Percentiles rank a stretch among this genome's conserved stretches.
Evolutionary conservation across 345 rosid species (phyloP).

Genomic region (Pugionium dolabratum): DNA sequence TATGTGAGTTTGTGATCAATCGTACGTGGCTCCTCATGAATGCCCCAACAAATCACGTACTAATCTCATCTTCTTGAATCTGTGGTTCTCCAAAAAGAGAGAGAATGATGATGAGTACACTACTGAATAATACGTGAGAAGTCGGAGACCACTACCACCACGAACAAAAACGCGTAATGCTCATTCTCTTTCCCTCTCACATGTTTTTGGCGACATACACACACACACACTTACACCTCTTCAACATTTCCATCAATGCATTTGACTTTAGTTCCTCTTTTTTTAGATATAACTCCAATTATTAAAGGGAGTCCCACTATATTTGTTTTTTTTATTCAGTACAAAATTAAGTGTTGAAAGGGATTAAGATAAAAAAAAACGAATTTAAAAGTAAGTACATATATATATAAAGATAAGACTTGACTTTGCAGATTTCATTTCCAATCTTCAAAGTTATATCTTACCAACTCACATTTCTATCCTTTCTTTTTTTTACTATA

Average conservation of each 20-base stretch:
- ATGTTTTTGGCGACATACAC: too few relatives aligned
- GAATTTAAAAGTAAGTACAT: too few relatives aligned
- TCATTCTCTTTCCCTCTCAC: constrained; percentile 3
- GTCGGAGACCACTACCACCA: constrained; percentile 15
- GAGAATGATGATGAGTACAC: constrained; percentile 1
- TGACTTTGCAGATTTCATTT: constrained; percentile 38
- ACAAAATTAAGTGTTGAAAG: not conserved
- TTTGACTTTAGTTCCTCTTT: constrained; percentile 1
- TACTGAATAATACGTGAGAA: constrained; percentile 10
- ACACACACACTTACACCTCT: not conserved
- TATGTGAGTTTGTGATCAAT: constrained; percentile 4
- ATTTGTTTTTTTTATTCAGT: not conserved
- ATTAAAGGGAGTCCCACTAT: not conserved
- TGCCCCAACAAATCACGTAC: not conserved
- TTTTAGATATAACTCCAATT: not conserved
- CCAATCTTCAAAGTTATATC: constrained; percentile 41
- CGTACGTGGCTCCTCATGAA: constrained; percentile 31
- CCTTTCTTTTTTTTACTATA: not conserved
- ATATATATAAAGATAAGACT: too few relatives aligned
- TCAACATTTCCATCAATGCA: constrained; percentile 24
- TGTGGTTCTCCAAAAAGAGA: constrained; percentile 2
- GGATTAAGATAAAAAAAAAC: too few relatives aligned
- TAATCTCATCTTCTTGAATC: not conserved
- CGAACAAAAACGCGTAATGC: constrained; percentile 31
- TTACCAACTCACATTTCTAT: constrained; percentile 33